These are phyloP conservation scores for Aspergillus oerlinghausenensis DNA, from an alignment of 2,329 filamentous ascomycete genomes.

Conservation along the genomic window DNA sequence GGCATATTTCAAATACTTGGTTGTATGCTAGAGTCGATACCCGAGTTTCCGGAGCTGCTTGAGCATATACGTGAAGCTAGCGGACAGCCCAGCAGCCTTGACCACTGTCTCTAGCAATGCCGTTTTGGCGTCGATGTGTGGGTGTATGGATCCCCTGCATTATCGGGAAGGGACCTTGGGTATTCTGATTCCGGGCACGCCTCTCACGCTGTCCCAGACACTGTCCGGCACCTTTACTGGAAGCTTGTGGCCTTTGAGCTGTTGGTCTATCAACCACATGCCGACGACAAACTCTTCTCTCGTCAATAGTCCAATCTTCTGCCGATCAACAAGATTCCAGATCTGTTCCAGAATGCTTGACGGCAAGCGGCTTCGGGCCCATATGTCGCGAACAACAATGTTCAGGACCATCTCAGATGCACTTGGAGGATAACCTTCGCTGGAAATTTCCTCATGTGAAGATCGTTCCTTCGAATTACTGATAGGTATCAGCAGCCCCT, in stretches of 20 bases:
- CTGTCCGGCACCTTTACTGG: slow-evolving; percentile 43
- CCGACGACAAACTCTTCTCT: slow-evolving; percentile 48
- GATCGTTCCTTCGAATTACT: slow-evolving; percentile 8
- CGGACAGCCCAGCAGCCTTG: background rate
- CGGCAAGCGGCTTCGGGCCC: slow-evolving; percentile 44
- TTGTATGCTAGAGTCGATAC: background rate
- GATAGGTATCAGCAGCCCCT: slow-evolving; percentile 34
- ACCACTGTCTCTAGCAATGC: background rate
- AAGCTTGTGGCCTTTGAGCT: slow-evolving; percentile 44
- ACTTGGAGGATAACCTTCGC: slow-evolving; percentile 18
- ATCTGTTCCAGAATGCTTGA: slow-evolving; percentile 37
- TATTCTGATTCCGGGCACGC: slow-evolving; percentile 36
- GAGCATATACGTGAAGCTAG: background rate
- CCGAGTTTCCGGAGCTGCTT: background rate
- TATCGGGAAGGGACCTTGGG: background rate
- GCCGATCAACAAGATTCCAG: slow-evolving; percentile 44
- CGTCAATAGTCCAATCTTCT: slow-evolving; percentile 33
- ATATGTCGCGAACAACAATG: slow-evolving; percentile 46
- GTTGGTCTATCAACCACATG: slow-evolving; percentile 49
- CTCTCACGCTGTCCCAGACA: slow-evolving; percentile 44
- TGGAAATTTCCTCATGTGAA: slow-evolving; percentile 6
- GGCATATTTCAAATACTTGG: background rate
- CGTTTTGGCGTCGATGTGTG: background rate
- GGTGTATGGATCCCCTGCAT: slow-evolving; percentile 3
- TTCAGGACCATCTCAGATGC: slow-evolving; percentile 41